A percentile compares a stretch with the other conserved stretches of the same genome.
phyloP scores from a whole-genome alignment of 108 stramenopile genomes.

The Epipyxis sp. region DNA sequence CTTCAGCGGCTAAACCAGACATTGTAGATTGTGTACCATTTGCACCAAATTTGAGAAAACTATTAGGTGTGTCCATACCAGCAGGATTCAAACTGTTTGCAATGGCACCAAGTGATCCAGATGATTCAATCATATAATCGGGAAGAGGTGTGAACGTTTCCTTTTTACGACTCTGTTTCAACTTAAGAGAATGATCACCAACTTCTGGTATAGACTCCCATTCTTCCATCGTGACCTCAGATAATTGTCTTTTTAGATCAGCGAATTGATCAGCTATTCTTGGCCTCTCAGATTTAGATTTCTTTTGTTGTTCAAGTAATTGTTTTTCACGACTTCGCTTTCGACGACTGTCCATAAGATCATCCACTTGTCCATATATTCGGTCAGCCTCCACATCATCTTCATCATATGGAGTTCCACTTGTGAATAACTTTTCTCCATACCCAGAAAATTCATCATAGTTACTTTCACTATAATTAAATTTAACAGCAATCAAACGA shows the following conservation, averaged over 20 bases:
- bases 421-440: constrained; percentile 38
- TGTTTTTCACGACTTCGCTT: constrained; percentile 63
- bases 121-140: constrained; percentile 63
- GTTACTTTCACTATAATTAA: constrained; percentile 43
- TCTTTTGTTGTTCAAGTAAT: constrained; percentile 22
- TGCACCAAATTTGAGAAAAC: too few species aligned
- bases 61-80: constrained; percentile 37
- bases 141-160: constrained; percentile 86
- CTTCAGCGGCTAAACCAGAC: constrained; percentile 46
- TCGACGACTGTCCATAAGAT: constrained; percentile 69
- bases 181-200: constrained; percentile 78
- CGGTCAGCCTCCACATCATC: constrained; percentile 93
- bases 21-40: neutral
- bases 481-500: constrained; percentile 8
- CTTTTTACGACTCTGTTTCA: constrained; percentile 74
- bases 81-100: neutral
- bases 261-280: constrained; percentile 88
- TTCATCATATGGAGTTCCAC: constrained; percentile 72
- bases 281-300: constrained; percentile 38
- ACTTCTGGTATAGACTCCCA: constrained; percentile 96
- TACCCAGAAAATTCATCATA: constrained; percentile 54
- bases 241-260: constrained; percentile 84
- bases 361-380: constrained; percentile 91
- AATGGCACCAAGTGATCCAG: neutral
- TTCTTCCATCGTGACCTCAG: constrained; percentile 74